Conservation (phyloP, 1,139 yeast genomes). For the Ogataea hybrid region DNA sequence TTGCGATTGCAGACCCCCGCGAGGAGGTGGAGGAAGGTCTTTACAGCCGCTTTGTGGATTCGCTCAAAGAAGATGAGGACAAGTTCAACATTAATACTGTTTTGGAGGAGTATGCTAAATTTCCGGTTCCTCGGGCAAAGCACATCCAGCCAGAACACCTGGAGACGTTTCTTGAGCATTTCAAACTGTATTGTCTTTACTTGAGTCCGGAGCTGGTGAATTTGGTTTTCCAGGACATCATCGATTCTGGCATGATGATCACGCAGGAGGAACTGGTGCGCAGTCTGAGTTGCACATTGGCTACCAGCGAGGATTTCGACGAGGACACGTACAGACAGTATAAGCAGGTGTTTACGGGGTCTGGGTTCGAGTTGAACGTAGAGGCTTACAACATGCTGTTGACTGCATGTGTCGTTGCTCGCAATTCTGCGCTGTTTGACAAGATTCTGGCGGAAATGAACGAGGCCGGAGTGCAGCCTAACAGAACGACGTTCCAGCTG, state of each 20-base stretch:
- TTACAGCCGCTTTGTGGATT: conserved; percentile 8
- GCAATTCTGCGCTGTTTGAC: conserved; percentile 18
- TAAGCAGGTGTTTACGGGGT: conserved; percentile 9
- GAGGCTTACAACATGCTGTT: conserved; percentile 22
- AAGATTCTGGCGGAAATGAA: conserved; percentile 19
- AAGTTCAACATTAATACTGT: conserved; percentile 6
- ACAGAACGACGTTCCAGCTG: conserved; percentile 19
- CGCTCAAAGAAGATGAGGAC: conserved; percentile 6
- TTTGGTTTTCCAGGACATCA: conserved; percentile 20
- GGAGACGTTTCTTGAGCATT: conserved; percentile 19
- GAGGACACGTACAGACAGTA: conserved; percentile 12
- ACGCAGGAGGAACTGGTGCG: conserved; percentile 19
- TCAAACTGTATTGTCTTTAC: conserved; percentile 11
- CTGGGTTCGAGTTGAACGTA: conserved; percentile 15
- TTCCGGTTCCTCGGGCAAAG: conserved; percentile 21
- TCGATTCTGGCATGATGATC: conserved; percentile 20
- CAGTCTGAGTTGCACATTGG: conserved; percentile 14
- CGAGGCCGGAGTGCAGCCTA: conserved; percentile 16
- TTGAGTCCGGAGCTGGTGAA: conserved; percentile 11
- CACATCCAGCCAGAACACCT: conserved; percentile 20
- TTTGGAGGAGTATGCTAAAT: conserved; percentile 14
- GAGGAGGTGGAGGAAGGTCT: conserved; percentile 10
- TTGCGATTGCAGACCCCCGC: conserved; percentile 12
- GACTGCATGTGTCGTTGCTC: conserved; percentile 15
- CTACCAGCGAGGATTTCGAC: conserved; percentile 12